phyloP scores from a whole-genome alignment of 2,329 filamentous ascomycete genomes.

The Beauveria scarabaeidicola region DNA sequence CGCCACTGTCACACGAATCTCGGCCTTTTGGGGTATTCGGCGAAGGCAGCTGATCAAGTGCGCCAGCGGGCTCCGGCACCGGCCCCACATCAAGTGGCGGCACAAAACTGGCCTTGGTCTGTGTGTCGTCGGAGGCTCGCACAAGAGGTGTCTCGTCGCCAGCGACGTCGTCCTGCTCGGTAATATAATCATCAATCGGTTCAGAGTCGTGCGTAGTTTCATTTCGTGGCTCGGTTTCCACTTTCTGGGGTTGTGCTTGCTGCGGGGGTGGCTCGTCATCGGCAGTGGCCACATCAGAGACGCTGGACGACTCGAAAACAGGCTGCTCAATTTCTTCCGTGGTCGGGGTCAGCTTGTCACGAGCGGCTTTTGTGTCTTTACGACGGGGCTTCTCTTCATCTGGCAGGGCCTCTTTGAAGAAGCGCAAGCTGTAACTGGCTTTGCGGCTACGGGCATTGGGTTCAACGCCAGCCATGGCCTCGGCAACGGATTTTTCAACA shows the following conservation, averaged over 20 bases:
- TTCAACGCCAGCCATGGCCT: constrained; percentile 53
- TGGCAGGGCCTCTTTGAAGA: constrained; percentile 59
- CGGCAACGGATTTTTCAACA: constrained; percentile 57
- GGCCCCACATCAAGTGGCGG: constrained; percentile 10
- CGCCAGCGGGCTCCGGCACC: background rate
- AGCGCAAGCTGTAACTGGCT: constrained; percentile 56
- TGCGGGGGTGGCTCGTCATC: background rate
- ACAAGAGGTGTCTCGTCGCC: constrained; percentile 9
- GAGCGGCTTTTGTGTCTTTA: constrained; percentile 34
- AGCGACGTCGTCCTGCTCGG: background rate
- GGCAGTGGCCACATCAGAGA: background rate
- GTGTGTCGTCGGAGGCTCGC: constrained; percentile 12
- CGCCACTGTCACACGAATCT: constrained; percentile 29
- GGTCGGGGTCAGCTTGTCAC: constrained; percentile 33
- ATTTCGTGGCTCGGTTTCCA: background rate
- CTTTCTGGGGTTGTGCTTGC: background rate
- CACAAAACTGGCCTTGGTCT: background rate
- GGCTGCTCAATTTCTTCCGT: constrained; percentile 25
- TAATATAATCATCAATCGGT: background rate
- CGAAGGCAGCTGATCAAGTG: constrained; percentile 19
- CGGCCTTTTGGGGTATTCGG: constrained; percentile 30
- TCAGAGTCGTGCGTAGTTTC: constrained; percentile 15
- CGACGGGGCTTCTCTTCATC: constrained; percentile 47
- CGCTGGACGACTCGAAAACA: background rate
- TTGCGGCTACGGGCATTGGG: constrained; percentile 58